These are phyloP conservation scores for Selenicereus undatus DNA, from an alignment of 148 eudicot species.

Conservation along the genomic window DNA sequence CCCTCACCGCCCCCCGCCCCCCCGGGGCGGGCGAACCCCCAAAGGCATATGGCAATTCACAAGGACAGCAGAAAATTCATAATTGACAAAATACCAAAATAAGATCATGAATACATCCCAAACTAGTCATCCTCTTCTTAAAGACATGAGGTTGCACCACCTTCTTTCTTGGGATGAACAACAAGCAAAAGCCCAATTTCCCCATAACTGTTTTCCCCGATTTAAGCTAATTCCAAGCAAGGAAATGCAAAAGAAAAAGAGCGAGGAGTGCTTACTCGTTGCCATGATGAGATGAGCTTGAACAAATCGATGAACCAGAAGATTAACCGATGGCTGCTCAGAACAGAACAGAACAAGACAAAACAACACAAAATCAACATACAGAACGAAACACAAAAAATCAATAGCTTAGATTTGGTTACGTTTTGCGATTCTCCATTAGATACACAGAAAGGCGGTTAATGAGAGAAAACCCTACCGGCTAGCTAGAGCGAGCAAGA, in stretches of 20 bases:
- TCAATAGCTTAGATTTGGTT: too few species aligned
- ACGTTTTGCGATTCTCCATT: too few species aligned
- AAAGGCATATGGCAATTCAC: background rate
- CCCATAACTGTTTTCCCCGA: background rate
- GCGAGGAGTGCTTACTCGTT: conserved; percentile 34
- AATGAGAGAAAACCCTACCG: background rate
- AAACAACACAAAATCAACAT: background rate
- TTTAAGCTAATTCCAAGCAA: background rate
- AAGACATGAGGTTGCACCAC: background rate
- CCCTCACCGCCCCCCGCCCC: background rate
- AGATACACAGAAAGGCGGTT: too few species aligned
- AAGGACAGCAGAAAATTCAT: background rate
- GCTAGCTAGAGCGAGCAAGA: background rate
- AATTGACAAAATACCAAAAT: background rate
- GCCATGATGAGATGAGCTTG: conserved; percentile 33
- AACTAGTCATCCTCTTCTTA: background rate
- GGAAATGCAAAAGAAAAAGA: background rate
- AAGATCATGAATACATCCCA: background rate
- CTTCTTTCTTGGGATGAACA: background rate
- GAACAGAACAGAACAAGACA: background rate
- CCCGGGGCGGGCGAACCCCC: too few species aligned
- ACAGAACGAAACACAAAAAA: background rate
- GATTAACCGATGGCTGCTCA: background rate
- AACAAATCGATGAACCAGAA: background rate
- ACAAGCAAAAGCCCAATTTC: too few species aligned